Evolutionary conservation across 78 protist genomes (phyloP), one percentile per base, ranked within the genome.

Genomic region (Dictyostelium firmibasis): DNA sequence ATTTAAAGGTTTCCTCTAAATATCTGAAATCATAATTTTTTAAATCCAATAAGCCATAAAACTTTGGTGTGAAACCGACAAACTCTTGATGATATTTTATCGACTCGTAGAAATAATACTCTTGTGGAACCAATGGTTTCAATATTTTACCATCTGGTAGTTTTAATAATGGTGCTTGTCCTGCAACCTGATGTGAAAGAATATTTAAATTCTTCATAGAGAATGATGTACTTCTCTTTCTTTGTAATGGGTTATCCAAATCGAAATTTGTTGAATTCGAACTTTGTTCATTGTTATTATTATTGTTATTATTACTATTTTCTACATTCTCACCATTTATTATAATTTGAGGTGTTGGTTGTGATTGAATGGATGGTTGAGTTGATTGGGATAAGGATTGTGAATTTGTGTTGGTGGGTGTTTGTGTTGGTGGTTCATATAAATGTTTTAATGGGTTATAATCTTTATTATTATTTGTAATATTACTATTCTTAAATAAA

Each of bases 51-150:
- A 78, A n/a, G 70, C 94, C 94, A 89, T 81, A 70, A 50, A 81
- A 89, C 57, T 60, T 89, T 6, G 94, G 94, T 13, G 87, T 89
- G 83, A 69, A 89, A n/a, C 77, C 94, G 11, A 81, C 11, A 81
- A 89, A 89, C 27, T 89, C 94, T 8, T 44, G 16, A 67, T 89
- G 94, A 81, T 81, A 47, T 11, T 81, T 57, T 5, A 89, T 36
- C 57, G 94, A 89, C 70, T 89, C 85, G 27, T 89, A 89, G 47
- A 89, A 89, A 67, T 89, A 86, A 69, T 89, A 89, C 57, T 89
- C 94, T 18, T 69, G 70, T 5, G 94, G 70, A 9, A 81, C 87
- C 74, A 89, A 33, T n/a, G 94, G 94, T 50, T 89, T 89, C 33
- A 89, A 38, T 25, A 89, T 70, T 53, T 89, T 89, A 7, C 94